These are phyloP conservation scores for Nemania sp. DNA, from an alignment of 2,329 filamentous ascomycete species.

Conservation along the genomic window DNA sequence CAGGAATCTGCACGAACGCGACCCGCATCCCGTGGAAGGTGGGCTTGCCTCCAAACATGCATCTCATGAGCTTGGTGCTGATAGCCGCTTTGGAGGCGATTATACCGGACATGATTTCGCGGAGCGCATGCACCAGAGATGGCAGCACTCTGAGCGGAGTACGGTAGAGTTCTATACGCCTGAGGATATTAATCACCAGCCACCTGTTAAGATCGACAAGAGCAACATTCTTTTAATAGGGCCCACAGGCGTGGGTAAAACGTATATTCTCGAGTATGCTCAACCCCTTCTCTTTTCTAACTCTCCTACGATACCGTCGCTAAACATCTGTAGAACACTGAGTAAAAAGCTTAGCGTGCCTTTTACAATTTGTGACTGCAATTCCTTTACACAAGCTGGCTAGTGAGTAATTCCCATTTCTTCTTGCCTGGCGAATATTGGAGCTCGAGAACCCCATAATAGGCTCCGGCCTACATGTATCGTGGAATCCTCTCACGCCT, in stretches of 20 bases:
- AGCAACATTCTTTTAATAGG: slow-evolving; percentile 91
- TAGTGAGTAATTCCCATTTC: slow-evolving; percentile 52
- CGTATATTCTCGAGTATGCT: slow-evolving; percentile 77
- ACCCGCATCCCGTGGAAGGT: slow-evolving; percentile 81
- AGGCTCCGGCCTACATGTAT: no score
- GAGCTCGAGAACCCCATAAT: no score
- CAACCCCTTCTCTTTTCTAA: slow-evolving; percentile 7
- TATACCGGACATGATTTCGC: slow-evolving; percentile 56
- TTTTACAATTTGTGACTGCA: slow-evolving; percentile 94
- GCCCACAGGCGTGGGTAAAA: slow-evolving; percentile 94
- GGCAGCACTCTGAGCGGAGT: slow-evolving; percentile 40
- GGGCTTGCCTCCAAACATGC: slow-evolving; percentile 35
- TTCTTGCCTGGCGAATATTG: no score
- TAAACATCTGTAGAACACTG: slow-evolving; percentile 67
- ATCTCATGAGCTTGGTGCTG: slow-evolving; percentile 40
- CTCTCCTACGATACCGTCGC: background rate
- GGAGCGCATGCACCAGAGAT: slow-evolving; percentile 47
- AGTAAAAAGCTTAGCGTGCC: slow-evolving; percentile 93
- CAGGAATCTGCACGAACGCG: slow-evolving; percentile 59
- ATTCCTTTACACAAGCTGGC: slow-evolving; percentile 91
- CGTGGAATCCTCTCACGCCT: no score
- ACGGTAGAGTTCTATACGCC: slow-evolving; percentile 54
- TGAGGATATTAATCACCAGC: slow-evolving; percentile 50
- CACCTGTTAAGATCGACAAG: slow-evolving; percentile 81
- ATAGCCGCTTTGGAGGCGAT: slow-evolving; percentile 55